These are phyloP conservation scores for Boletales sp. DNA, from an alignment of 768 basidiomycete species.

Conservation along the genomic window DNA sequence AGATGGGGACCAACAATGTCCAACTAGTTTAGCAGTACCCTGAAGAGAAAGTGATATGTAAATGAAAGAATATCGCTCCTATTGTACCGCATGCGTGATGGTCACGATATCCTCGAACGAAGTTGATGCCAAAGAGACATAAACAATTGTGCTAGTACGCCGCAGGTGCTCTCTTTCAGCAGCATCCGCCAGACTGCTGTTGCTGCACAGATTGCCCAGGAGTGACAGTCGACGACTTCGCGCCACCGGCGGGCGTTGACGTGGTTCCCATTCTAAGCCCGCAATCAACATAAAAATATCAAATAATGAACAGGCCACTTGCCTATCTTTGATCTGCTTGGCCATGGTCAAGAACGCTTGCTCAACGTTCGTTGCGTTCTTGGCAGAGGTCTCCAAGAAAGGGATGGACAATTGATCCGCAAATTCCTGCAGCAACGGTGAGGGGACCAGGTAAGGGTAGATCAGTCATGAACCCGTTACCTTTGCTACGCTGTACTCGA, in stretches of 20 bases:
- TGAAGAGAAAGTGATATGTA: conserved; percentile 31
- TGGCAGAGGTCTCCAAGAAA: conserved; percentile 98
- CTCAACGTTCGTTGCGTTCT: conserved; percentile 98
- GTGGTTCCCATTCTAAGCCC: conserved; percentile 76
- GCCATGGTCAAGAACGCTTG: conserved; percentile 99
- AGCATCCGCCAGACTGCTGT: conserved; percentile 71
- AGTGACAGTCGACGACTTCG: conserved; percentile 80
- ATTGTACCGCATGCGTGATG: conserved; percentile 28
- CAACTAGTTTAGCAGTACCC: conserved; percentile 22
- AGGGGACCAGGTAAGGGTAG: neutral
- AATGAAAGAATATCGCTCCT: conserved; percentile 32
- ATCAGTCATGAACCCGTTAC: conserved; percentile 33
- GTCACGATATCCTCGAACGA: conserved; percentile 22
- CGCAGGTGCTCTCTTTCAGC: conserved; percentile 45
- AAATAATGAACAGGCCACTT: conserved; percentile 15
- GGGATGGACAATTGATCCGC: conserved; percentile 91
- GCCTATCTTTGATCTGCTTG: conserved; percentile 93
- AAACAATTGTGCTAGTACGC: conserved; percentile 16
- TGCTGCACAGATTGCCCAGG: conserved; percentile 83
- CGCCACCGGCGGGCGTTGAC: conserved; percentile 66
- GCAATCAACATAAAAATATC: neutral
- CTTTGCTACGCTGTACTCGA: conserved; percentile 86
- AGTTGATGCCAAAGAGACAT: conserved; percentile 14
- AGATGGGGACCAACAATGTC: conserved; percentile 26
- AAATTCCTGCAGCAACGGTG: conserved; percentile 63